phyloP scores from a whole-genome alignment of 345 rosid genomes.

The Lumnitzera littorea region DNA sequence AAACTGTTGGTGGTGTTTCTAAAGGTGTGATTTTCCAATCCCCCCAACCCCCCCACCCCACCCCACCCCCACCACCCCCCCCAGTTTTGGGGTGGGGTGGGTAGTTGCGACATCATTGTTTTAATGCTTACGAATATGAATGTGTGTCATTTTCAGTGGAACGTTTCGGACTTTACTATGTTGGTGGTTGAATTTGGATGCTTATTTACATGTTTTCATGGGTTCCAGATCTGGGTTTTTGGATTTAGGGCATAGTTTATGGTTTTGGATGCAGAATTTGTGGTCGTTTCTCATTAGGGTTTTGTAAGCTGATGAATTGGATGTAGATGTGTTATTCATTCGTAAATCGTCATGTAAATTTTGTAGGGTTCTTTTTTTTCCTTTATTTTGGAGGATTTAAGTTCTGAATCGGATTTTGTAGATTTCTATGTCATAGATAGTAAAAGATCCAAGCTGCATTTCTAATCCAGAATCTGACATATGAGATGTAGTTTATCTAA shows the following conservation, averaged over 20 bases:
- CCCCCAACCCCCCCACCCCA: too few relatives aligned
- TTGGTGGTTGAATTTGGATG: constrained; percentile 9
- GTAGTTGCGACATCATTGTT: constrained; percentile 1
- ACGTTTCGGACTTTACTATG: constrained; percentile 10
- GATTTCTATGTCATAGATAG: too few relatives aligned
- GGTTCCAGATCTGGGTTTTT: constrained; percentile 17
- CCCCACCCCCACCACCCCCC: too few relatives aligned
- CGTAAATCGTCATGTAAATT: too few relatives aligned
- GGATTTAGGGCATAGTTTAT: constrained; percentile 12
- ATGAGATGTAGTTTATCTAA: too few relatives aligned
- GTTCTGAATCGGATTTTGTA: neutral
- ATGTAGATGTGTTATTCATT: neutral
- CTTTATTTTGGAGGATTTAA: constrained; percentile 3
- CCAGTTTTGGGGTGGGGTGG: constrained; percentile 3
- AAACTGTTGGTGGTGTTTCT: neutral
- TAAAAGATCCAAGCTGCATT: too few relatives aligned
- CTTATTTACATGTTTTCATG: constrained; percentile 5
- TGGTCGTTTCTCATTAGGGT: neutral
- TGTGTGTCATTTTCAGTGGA: neutral
- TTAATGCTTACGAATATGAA: neutral
- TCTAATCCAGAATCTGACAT: too few relatives aligned
- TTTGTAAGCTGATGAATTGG: neutral
- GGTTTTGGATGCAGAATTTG: constrained; percentile 1
- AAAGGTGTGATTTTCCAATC: neutral
- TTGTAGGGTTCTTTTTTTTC: too few relatives aligned